Evolutionary conservation across 352 stramenopile genomes (phyloP), one percentile per base, ranked within the genome.

Genomic region (Phytophthora fragariaefolia): DNA sequence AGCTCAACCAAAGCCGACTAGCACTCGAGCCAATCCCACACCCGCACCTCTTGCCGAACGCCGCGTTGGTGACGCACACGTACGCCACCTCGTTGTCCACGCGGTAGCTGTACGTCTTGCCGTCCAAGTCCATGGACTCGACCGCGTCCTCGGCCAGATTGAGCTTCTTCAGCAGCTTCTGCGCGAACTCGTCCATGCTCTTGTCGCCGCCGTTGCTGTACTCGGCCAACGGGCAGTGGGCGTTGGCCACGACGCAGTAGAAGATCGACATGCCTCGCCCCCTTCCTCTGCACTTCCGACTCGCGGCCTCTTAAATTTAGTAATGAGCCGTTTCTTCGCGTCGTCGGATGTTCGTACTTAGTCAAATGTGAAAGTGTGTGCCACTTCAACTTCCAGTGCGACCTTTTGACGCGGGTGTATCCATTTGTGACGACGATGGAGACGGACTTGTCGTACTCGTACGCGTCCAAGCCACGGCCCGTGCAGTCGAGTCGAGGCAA

Each of bases 221-320:
- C 73, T 96, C 87, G 17, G 86, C 81, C 55, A 96, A 74, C 58
- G 88, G 74, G 43, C 85, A 94, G 81, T 92, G 65, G 54, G 73
- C 76, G 69, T 96, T 96, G 47, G 87, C 88, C 55, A 96, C 79
- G 9, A 96, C 77, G 66, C 87, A 96, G 80, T 95, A 96, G 70
- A 85, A 95, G 73, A 96, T 96, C 57, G 87, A 74, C 88, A 96
- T 92, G n/a, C 32, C 34, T 40, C 32, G 10, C 32, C 32, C n/a
- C 1, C 22, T 36, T 26, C 32, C 15, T 38, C 18, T n/a, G n/a
- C n/a, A n/a, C n/a, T n/a, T n/a, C n/a, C n/a, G n/a, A n/a, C n/a
- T n/a, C n/a, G n/a, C n/a, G n/a, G n/a, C n/a, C n/a, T n/a, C n/a
- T n/a, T n/a, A n/a, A n/a, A n/a, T n/a, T n/a, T n/a, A n/a, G n/a